These are phyloP conservation scores for Myriosclerotinia duriaeana DNA, from an alignment of 2,329 filamentous ascomycete species.

Conservation along the genomic window DNA sequence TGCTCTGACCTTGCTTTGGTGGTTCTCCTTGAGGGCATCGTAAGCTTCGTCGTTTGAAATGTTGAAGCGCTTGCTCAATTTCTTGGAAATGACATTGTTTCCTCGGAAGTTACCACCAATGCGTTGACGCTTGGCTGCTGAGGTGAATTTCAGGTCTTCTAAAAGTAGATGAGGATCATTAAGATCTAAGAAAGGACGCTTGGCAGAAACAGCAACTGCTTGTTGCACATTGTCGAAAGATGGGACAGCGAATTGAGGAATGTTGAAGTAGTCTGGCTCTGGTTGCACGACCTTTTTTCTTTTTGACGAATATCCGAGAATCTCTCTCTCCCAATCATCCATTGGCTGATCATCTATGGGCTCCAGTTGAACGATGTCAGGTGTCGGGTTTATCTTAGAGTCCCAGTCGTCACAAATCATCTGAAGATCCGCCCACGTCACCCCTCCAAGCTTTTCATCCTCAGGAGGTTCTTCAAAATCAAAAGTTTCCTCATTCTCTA, in stretches of 20 bases:
- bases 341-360: slow-evolving; percentile 47
- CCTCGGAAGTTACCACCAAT: slow-evolving; percentile 56
- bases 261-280: slow-evolving; percentile 57
- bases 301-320: slow-evolving; percentile 54
- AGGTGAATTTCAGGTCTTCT: slow-evolving; percentile 69
- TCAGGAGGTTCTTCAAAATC: slow-evolving; percentile 53
- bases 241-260: slow-evolving; percentile 61
- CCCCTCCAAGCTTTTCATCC: slow-evolving; percentile 68
- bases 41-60: slow-evolving; percentile 96
- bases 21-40: slow-evolving; percentile 92
- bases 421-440: slow-evolving; percentile 76
- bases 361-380: slow-evolving; percentile 36
- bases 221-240: slow-evolving; percentile 79
- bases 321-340: slow-evolving; percentile 64
- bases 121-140: slow-evolving; percentile 56
- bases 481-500: slow-evolving; percentile 49
- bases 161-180: slow-evolving; percentile 86
- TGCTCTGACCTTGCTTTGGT: slow-evolving; percentile 91
- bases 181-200: slow-evolving; percentile 78
- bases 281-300: slow-evolving; percentile 59
- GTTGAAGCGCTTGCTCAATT: slow-evolving; percentile 82
- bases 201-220: slow-evolving; percentile 69
- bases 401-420: slow-evolving; percentile 88
- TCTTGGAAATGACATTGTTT: slow-evolving; percentile 67
- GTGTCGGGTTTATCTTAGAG: slow-evolving; percentile 51